These are phyloP conservation scores for Malus fusca DNA, from an alignment of 306 rosid genomes.

Conservation along the genomic window DNA sequence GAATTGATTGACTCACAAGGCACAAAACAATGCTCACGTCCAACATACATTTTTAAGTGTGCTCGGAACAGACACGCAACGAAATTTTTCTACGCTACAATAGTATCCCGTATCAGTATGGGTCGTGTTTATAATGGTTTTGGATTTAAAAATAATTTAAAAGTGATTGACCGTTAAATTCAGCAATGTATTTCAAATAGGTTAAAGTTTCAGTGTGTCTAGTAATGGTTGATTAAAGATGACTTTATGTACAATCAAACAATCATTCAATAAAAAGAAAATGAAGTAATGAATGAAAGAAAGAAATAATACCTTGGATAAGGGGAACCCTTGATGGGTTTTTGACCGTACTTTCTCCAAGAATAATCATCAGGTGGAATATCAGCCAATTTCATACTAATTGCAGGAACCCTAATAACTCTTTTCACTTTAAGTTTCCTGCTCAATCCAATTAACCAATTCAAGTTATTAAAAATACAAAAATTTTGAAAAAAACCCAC, in stretches of 20 bases:
- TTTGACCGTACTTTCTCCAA: constrained; percentile 89
- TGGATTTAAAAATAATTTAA: no score
- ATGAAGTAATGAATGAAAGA: not conserved
- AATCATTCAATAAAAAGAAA: not conserved
- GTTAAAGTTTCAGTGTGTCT: no score
- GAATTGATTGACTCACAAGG: not conserved
- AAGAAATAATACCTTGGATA: constrained; percentile 56
- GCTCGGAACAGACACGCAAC: no score
- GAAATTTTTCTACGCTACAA: no score
- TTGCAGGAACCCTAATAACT: constrained; percentile 62
- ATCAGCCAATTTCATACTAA: constrained; percentile 63
- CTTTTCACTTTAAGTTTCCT: constrained; percentile 59
- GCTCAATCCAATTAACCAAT: constrained; percentile 6
- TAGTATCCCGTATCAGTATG: no score
- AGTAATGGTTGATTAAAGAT: no score
- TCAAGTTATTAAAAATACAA: not conserved
- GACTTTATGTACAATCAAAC: not conserved
- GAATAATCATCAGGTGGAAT: constrained; percentile 75
- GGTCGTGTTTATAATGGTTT: no score
- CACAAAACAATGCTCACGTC: not conserved
- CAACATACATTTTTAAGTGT: no score
- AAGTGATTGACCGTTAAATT: no score
- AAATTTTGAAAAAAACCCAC: not conserved
- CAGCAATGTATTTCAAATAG: no score
- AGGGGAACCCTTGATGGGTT: constrained; percentile 92